Percentiles rank a stretch among this genome's conserved stretches.
Evolutionary conservation across 2,329 filamentous ascomycete species (phyloP).

Genomic region (Cladophialophora chaetospira): DNA sequence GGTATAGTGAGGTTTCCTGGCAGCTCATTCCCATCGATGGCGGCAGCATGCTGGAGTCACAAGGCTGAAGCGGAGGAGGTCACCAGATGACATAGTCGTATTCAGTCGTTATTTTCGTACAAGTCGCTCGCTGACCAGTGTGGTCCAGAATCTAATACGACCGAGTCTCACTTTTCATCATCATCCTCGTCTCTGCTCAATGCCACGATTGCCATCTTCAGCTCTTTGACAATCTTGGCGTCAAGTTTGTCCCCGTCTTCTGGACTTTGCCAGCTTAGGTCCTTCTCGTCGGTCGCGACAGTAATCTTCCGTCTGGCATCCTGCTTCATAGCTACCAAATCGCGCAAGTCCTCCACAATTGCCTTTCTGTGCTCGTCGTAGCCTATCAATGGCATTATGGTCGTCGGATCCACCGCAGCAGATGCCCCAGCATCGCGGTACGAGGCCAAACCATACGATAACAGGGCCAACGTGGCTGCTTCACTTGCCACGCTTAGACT

Average conservation of each 20-base stretch:
- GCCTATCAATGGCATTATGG: constrained; percentile 64
- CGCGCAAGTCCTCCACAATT: constrained; percentile 75
- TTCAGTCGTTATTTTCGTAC: neutral
- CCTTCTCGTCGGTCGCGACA: constrained; percentile 70
- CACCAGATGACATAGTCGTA: neutral
- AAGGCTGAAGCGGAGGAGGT: neutral
- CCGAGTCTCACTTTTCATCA: constrained; percentile 21
- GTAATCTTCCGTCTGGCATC: constrained; percentile 62
- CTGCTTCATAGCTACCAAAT: constrained; percentile 52
- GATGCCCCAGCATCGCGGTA: constrained; percentile 67
- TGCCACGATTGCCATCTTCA: constrained; percentile 57
- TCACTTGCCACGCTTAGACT: constrained; percentile 32
- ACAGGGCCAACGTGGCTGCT: constrained; percentile 63
- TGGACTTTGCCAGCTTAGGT: constrained; percentile 61
- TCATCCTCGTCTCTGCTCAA: constrained; percentile 42
- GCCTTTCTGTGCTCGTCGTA: constrained; percentile 67
- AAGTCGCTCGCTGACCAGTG: neutral
- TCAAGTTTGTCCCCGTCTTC: constrained; percentile 63
- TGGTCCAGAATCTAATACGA: neutral
- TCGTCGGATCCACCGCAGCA: constrained; percentile 57
- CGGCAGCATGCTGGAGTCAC: neutral
- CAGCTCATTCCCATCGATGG: too few species aligned
- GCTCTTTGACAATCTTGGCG: constrained; percentile 70
- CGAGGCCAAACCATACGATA: constrained; percentile 70
- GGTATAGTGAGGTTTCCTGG: too few species aligned